Evolutionary conservation across 139 green algal genomes (phyloP).

Genomic region (Chlamydomonas asymmetrica): DNA sequence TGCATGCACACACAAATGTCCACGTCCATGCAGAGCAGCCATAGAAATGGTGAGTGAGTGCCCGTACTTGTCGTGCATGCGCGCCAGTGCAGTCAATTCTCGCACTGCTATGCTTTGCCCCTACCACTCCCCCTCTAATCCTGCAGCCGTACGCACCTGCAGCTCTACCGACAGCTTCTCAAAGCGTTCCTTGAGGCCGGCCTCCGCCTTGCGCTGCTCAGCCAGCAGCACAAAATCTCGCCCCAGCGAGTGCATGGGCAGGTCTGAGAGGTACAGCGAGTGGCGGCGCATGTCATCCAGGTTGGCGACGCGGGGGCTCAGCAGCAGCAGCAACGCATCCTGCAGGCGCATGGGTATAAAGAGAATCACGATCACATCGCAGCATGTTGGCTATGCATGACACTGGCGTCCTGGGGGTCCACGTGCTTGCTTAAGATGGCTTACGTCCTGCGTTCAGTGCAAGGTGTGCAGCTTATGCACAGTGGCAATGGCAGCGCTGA

Average conservation of each 20-base stretch:
- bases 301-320: slow-evolving; percentile 33
- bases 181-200: slow-evolving; percentile 51
- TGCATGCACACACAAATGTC: not conserved
- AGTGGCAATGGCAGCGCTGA: too few species aligned
- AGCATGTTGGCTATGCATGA: too few species aligned
- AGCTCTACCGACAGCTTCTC: slow-evolving; percentile 53
- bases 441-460: too few species aligned
- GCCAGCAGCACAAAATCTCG: slow-evolving; percentile 53
- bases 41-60: not conserved
- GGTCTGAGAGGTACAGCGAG: slow-evolving; percentile 40
- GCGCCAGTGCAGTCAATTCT: not conserved
- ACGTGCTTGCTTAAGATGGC: too few species aligned
- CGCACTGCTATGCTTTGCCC: not conserved
- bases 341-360: too few species aligned
- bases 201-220: slow-evolving; percentile 53
- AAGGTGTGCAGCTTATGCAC: too few species aligned
- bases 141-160: not conserved
- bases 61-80: too few species aligned
- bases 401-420: too few species aligned
- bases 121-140: slow-evolving; percentile 27
- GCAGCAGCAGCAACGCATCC: slow-evolving; percentile 44
- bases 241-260: slow-evolving; percentile 49
- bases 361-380: too few species aligned
- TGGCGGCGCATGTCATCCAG: slow-evolving; percentile 39
- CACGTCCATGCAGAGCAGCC: not conserved